These are phyloP conservation scores for Magnolia sinica DNA, from an alignment of 164 flowering plant species.

Conservation along the genomic window DNA sequence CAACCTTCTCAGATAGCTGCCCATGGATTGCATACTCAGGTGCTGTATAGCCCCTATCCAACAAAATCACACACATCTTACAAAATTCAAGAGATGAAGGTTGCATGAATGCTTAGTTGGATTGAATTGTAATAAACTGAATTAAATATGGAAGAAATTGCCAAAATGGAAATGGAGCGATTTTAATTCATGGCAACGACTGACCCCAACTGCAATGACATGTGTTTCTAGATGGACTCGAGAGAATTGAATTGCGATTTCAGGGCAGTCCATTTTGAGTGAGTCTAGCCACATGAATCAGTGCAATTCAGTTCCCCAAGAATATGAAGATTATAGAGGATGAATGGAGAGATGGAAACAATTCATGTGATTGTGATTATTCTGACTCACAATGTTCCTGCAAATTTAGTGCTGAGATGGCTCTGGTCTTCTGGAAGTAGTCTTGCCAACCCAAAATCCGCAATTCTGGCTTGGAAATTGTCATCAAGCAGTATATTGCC, in stretches of 20 bases:
- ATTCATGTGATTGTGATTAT: not conserved
- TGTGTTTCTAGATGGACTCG: too few relatives aligned
- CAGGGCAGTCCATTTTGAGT: too few relatives aligned
- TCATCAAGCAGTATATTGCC: conserved; percentile 55
- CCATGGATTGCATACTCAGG: conserved; percentile 66
- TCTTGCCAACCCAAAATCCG: conserved; percentile 65
- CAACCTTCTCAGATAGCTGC: conserved; percentile 55
- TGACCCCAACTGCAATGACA: too few relatives aligned
- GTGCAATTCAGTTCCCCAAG: too few relatives aligned
- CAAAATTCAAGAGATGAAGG: too few relatives aligned
- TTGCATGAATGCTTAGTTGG: not conserved
- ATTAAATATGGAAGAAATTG: not conserved
- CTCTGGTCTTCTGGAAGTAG: conserved; percentile 53
- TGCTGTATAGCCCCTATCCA: conserved; percentile 39
- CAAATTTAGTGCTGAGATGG: conserved; percentile 59
- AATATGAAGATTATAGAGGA: too few relatives aligned
- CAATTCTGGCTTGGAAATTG: conserved; percentile 51
- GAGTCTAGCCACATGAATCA: too few relatives aligned
- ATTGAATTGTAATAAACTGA: not conserved
- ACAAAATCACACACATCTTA: not conserved
- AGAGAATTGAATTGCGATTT: too few relatives aligned
- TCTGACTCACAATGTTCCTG: conserved; percentile 59
- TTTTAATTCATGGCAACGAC: too few relatives aligned
- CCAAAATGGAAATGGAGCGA: not conserved
- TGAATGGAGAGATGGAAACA: not conserved